A percentile compares a stretch with the other conserved stretches of the same genome.
Conservation (phyloP, 1,139 yeast species). For the Meyerozyma smithsonii region DNA sequence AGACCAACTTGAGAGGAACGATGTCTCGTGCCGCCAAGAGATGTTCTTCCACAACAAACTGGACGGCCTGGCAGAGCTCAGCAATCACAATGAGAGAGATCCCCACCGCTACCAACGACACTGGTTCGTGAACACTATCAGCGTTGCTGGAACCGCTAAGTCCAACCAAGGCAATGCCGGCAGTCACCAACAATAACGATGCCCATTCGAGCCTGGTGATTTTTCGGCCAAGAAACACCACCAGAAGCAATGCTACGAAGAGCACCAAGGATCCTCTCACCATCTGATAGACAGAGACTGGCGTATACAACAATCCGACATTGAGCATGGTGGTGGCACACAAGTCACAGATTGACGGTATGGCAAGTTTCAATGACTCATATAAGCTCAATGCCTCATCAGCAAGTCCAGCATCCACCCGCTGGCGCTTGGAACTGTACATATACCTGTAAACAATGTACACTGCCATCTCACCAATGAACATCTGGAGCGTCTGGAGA, state of each 20-base stretch:
- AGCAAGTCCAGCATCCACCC: constrained; percentile 10
- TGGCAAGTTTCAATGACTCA: constrained; percentile 31
- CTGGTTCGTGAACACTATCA: constrained; percentile 11
- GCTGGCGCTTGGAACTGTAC: constrained; percentile 15
- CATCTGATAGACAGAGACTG: constrained; percentile 86
- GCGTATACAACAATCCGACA: constrained; percentile 68
- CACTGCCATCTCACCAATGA: constrained; percentile 62
- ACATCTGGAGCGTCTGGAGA: constrained; percentile 78
- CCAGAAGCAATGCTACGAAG: constrained; percentile 72
- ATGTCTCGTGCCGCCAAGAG: constrained; percentile 51
- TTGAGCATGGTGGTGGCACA: constrained; percentile 73
- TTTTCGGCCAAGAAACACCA: constrained; percentile 52
- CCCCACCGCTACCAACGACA: constrained; percentile 44
- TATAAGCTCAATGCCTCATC: constrained; percentile 13
- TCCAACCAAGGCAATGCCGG: constrained; percentile 73
- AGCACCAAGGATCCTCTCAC: constrained; percentile 73
- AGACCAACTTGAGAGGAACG: constrained; percentile 64
- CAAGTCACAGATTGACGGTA: constrained; percentile 72
- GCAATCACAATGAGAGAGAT: constrained; percentile 56
- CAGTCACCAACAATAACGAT: constrained; percentile 53
- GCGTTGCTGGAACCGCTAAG: constrained; percentile 50
- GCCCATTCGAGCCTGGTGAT: constrained; percentile 67
- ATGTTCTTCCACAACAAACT: constrained; percentile 76
- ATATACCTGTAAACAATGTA: constrained; percentile 40
- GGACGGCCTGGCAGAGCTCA: constrained; percentile 65